Base-by-base conservation (phyloP, 1,139 yeast species). In the Candida smagusa region DNA sequence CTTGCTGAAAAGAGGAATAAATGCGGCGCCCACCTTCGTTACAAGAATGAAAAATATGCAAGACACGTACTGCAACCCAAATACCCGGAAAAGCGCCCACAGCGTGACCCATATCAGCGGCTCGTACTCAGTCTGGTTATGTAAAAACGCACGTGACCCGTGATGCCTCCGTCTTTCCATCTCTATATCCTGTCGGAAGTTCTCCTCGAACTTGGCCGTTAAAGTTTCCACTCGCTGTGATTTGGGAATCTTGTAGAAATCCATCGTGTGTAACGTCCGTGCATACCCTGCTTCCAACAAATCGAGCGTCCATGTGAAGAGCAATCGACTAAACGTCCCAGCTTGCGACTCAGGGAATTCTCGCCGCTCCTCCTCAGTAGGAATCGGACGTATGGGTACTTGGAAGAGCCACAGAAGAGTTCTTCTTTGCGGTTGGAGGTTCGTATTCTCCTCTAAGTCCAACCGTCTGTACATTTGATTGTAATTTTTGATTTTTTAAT, bases 271-370 rank as follows among this genome's bases (percentile, higher is more conserved):
- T 37, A 76, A 54, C 3, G 79, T 74, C 43, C 81, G 58, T 47
- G 65, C 68, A 48, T 75, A 76, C 1, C 81, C 81, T 9, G 63
- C 58, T 12, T 47, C 49, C 66, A 76, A 55, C 12, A 76, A 50
- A 1, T 80, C 80, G 25, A 49, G 44, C 36, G 75, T 45, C 77
- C 79, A 73, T 70, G 74, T 65, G 56, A 75, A 74, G 47, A 73
- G 71, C 1, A 64, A 32, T 41, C 56, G 51, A 11, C 66, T 63
- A 6, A 72, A 4, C 9, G 59, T 31, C 43, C 68, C 69, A 9
- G 68, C 53, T 2, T 50, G 39, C 4, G 36, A 37, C 29, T 53
- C 56, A 0, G 77, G 77, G 44, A 56, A 72, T 2, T 50, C 54
- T 16, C 48, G 55, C 39, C 85, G 56, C 45, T 80, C 83, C 4